Base-by-base conservation (phyloP, 345 rosid genomes). In the Erucastrum elatum region DNA sequence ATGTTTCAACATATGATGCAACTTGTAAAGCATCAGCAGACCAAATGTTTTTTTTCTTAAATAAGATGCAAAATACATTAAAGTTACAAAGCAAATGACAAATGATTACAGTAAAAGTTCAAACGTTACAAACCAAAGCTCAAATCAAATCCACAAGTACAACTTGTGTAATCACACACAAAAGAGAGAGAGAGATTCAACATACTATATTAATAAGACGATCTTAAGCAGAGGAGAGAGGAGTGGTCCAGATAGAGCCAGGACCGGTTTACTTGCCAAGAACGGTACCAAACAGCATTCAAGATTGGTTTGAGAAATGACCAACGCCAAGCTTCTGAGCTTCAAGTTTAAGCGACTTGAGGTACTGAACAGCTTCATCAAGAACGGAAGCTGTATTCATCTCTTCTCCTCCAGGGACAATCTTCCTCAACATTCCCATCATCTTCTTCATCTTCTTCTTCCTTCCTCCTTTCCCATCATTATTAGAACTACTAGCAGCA, bases 281-380 rank as follows among this genome's bases (percentile, higher is more conserved):
- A 72, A 46, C 44, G 7, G 33, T 66, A 35, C 53, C 3, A 13
- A 25, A 33, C 56, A 41, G 49, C 26, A 68, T 70, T 81, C 82
- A 82, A 71, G 76, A 71, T 77, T 82, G 85, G 84, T 70, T 78
- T 35, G 86, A 75, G 26, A 82, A 84, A 81, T 82, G 77, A 37
- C 86, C 84, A 39, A 85, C 88, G 46, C 91, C 94, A 39, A 83
- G 89, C 85, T 91, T 87, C 79, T 88, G 90, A 2, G 85, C 95
- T 85, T 91, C 95, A 49, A 88, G 82, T 77, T 93, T 91, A 70
- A 93, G 92, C 67, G 94, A 86, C 81, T 93, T 91, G 55, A 93
- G 93, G 78, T 93, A 90, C 71, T 74, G 85, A 74, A 93, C 95
- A 67, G 97, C 95, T 89, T 91, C 98, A 78, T 93, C 97, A 4